Percentiles rank a stretch among this genome's conserved stretches.
Evolutionary conservation across 2,329 filamentous ascomycete genomes (phyloP).

Genomic region (Setomelanomma holmii): DNA sequence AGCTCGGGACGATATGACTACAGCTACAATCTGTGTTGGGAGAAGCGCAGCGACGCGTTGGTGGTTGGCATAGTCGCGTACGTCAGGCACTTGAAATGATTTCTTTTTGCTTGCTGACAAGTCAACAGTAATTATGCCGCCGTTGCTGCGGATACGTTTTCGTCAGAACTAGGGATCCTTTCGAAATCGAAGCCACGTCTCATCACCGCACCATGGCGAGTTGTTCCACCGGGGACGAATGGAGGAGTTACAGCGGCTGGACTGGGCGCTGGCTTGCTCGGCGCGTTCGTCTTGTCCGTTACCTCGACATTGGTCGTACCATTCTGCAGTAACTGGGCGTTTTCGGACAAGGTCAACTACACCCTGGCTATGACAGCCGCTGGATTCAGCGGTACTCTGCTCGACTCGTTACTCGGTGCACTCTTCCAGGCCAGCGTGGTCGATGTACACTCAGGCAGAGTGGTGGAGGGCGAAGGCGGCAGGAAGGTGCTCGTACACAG

Average conservation of each 20-base stretch:
- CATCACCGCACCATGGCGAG: slow-evolving; percentile 81
- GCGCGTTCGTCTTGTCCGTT: slow-evolving; percentile 73
- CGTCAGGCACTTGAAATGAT: not conserved
- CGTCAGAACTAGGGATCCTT: slow-evolving; percentile 92
- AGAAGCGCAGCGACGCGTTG: slow-evolving; percentile 48
- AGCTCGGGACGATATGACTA: slow-evolving; percentile 41
- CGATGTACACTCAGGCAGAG: slow-evolving; percentile 82
- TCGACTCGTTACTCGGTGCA: slow-evolving; percentile 89
- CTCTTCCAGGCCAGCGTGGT: slow-evolving; percentile 85
- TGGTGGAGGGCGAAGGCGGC: slow-evolving; percentile 86
- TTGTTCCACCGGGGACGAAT: slow-evolving; percentile 90
- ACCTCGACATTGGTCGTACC: slow-evolving; percentile 73
- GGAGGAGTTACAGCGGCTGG: slow-evolving; percentile 85
- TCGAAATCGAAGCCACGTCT: slow-evolving; percentile 77
- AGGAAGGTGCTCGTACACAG: slow-evolving; percentile 58
- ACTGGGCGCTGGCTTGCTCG: slow-evolving; percentile 74
- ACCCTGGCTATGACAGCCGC: slow-evolving; percentile 68
- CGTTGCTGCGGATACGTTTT: slow-evolving; percentile 91
- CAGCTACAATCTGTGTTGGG: slow-evolving; percentile 48
- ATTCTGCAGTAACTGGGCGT: slow-evolving; percentile 61
- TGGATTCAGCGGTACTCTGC: slow-evolving; percentile 79
- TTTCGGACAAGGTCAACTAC: slow-evolving; percentile 44
- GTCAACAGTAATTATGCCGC: slow-evolving; percentile 80
- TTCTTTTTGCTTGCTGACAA: slow-evolving; percentile 43
- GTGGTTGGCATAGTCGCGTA: slow-evolving; percentile 59